Conservation (phyloP, 768 basidiomycete genomes). For the Lenzites betulinus region DNA sequence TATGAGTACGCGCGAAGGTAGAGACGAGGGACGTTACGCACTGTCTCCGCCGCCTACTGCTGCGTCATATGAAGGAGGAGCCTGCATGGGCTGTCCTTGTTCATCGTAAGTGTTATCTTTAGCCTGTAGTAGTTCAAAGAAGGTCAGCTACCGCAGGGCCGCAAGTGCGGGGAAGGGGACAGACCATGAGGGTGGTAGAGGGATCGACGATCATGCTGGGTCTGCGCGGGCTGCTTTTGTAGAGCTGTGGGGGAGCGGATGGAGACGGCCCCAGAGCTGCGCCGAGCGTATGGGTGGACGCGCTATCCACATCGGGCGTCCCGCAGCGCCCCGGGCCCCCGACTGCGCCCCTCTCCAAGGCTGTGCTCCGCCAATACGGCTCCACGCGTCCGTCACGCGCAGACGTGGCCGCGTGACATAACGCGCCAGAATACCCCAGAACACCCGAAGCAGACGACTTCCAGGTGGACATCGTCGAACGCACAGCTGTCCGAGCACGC, state of each 20-base stretch:
- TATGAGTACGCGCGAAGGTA: not conserved
- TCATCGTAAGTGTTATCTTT: slow-evolving; percentile 8
- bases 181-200: slow-evolving; percentile 19
- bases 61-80: slow-evolving; percentile 34
- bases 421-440: not conserved
- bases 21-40: slow-evolving; percentile 6
- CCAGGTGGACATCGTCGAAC: no score
- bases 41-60: slow-evolving; percentile 19
- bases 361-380: not conserved
- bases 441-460: no score
- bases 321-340: slow-evolving; percentile 9
- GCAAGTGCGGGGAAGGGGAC: not conserved
- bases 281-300: not conserved
- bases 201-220: slow-evolving; percentile 24
- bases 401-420: not conserved
- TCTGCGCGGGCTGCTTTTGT: slow-evolving; percentile 13
- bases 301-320: not conserved
- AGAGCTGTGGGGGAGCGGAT: not conserved
- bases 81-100: slow-evolving; percentile 19
- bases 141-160: not conserved
- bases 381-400: not conserved
- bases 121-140: not conserved
- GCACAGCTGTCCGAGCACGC: no score
- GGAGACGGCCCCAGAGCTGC: not conserved
- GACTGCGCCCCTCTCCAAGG: slow-evolving; percentile 10